A percentile compares a stretch with the other conserved stretches of the same genome.
Evolutionary conservation across 164 flowering plant genomes (phyloP).

Genomic region (Kalanchoe fedtschenkoi): DNA sequence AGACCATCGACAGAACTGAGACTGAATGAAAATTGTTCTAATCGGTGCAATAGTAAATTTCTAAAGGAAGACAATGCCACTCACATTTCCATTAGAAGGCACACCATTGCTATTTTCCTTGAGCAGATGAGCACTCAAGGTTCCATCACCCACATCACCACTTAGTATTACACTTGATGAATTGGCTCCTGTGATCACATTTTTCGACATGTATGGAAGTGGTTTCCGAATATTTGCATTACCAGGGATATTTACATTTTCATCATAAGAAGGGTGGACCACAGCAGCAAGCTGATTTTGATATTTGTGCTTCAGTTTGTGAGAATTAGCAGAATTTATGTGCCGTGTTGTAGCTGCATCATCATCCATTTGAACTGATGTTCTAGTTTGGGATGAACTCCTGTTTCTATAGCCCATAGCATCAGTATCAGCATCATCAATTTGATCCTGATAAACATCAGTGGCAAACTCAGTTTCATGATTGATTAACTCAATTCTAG

Average conservation of each 20-base stretch:
- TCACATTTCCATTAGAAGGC: conserved; percentile 51
- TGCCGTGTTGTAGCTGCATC: conserved; percentile 37
- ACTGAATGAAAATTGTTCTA: not conserved
- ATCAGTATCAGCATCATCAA: conserved; percentile 25
- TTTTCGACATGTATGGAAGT: conserved; percentile 37
- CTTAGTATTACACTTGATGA: conserved; percentile 20
- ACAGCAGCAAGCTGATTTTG: conserved; percentile 27
- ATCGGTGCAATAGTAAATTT: not conserved
- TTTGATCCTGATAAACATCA: conserved; percentile 48
- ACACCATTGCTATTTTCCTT: conserved; percentile 26
- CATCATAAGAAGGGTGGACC: conserved; percentile 32
- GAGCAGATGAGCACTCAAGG: conserved; percentile 17
- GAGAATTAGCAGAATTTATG: conserved; percentile 31
- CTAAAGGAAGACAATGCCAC: conserved; percentile 9
- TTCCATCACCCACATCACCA: conserved; percentile 19
- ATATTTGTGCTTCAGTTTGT: conserved; percentile 28
- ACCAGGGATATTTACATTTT: conserved; percentile 45
- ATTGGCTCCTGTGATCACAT: conserved; percentile 17
- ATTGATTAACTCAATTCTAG: conserved; percentile 17
- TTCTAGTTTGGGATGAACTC: conserved; percentile 26
- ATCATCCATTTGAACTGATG: conserved; percentile 31
- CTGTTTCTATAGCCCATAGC: conserved; percentile 15
- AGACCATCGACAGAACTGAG: not conserved
- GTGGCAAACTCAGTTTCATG: conserved; percentile 25
- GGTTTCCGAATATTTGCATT: conserved; percentile 74